Evolutionary conservation across 495 filamentous ascomycete genomes (phyloP).

Genomic region (Penicillium manginii): DNA sequence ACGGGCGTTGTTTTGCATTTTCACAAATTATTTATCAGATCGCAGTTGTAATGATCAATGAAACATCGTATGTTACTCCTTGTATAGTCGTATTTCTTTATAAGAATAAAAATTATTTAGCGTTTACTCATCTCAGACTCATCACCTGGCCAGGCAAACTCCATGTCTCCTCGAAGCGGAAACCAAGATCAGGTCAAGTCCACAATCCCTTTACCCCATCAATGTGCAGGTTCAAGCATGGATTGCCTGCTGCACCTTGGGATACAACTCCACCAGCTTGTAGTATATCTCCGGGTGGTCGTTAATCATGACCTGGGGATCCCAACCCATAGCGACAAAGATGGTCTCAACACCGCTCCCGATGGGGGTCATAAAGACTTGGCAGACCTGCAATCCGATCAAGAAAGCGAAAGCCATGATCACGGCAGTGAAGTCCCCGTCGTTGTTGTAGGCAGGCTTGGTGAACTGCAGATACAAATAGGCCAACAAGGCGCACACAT

Average conservation of each 20-base stretch:
- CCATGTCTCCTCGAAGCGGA: background rate
- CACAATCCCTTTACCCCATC: background rate
- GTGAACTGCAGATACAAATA: conserved; percentile 87
- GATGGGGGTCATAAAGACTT: conserved; percentile 84
- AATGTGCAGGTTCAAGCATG: conserved; percentile 47
- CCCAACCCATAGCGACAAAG: conserved; percentile 87
- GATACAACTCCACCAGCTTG: conserved; percentile 77
- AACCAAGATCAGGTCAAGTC: too few species aligned
- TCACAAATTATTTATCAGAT: conserved; percentile 6
- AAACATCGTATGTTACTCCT: conserved; percentile 1
- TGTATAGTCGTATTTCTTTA: conserved; percentile 2
- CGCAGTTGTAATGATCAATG: conserved; percentile 29
- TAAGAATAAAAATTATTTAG: background rate
- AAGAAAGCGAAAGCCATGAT: conserved; percentile 84
- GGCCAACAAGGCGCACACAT: conserved; percentile 76
- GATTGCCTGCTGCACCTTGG: conserved; percentile 75
- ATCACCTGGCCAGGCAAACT: background rate
- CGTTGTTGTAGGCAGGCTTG: conserved; percentile 72
- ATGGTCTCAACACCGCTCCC: conserved; percentile 70
- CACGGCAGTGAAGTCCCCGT: conserved; percentile 71
- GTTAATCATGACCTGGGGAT: conserved; percentile 80
- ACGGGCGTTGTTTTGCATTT: conserved; percentile 8
- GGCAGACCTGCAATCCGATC: conserved; percentile 83
- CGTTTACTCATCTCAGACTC: background rate
- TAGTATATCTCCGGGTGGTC: conserved; percentile 82